A percentile compares a stretch with the other conserved stretches of the same genome.
Evolutionary conservation across 495 filamentous ascomycete species (phyloP).

Genomic region (Tirmania nivea): DNA sequence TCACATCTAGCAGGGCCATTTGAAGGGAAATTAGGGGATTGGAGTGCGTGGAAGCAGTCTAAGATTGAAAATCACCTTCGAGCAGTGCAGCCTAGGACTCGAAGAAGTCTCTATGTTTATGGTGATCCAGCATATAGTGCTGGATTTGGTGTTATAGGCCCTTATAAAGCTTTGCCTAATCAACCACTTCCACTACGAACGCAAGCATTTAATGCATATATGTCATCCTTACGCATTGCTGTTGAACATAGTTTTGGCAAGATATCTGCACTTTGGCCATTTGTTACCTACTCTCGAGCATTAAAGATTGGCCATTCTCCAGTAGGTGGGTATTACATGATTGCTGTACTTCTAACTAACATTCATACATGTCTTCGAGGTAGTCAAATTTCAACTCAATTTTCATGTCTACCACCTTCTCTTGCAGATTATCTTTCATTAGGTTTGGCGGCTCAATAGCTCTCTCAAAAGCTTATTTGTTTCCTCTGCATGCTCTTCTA

Average conservation of each 20-base stretch:
- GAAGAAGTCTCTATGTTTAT: neutral
- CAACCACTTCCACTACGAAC: constrained; percentile 23
- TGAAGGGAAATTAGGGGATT: neutral
- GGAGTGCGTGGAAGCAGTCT: neutral
- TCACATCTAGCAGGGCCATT: neutral
- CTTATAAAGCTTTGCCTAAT: neutral
- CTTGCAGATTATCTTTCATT: neutral
- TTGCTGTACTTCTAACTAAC: constrained; percentile 1
- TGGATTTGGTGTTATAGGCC: neutral
- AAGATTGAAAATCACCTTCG: neutral
- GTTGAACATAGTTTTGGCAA: constrained; percentile 1
- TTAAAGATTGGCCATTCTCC: neutral
- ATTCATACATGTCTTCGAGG: constrained; percentile 2
- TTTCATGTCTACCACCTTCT: constrained; percentile 1
- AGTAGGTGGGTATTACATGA: neutral
- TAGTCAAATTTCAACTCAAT: neutral
- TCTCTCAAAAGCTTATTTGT: too few relatives aligned
- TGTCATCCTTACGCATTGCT: neutral
- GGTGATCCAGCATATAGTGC: neutral
- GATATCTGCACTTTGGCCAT: neutral
- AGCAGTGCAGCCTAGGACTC: neutral
- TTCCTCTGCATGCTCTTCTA: too few relatives aligned
- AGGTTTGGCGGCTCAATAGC: too few relatives aligned
- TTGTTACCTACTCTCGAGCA: neutral
- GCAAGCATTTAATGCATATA: constrained; percentile 23